Evolutionary conservation across 805 yeast genomes (phyloP).

Genomic region (Sungouiozyma ichnusensis): DNA sequence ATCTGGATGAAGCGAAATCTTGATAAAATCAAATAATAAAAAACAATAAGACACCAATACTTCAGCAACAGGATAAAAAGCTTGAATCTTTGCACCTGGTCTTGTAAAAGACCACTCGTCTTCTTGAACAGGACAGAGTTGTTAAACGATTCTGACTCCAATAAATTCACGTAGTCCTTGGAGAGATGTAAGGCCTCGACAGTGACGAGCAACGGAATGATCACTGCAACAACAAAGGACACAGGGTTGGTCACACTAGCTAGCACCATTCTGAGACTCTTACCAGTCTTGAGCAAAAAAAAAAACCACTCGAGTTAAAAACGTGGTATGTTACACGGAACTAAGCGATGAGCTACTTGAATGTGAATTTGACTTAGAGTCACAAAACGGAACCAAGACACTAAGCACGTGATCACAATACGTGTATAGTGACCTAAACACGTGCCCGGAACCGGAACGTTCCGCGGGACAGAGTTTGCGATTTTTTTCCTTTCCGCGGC

Average conservation of each 20-base stretch:
- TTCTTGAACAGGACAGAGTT: background rate
- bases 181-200: constrained; percentile 13
- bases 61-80: constrained; percentile 10
- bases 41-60: constrained; percentile 16
- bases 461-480: too few species aligned
- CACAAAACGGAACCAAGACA: too few species aligned
- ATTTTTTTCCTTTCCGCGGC: too few species aligned
- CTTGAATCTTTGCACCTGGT: constrained; percentile 3
- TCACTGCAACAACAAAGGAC: background rate
- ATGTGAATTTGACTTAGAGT: too few species aligned
- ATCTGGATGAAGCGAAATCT: constrained; percentile 3
- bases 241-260: background rate
- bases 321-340: too few species aligned
- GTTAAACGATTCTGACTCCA: background rate
- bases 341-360: too few species aligned
- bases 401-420: too few species aligned
- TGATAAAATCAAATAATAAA: constrained; percentile 9
- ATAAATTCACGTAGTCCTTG: constrained; percentile 1
- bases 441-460: too few species aligned
- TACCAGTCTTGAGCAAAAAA: too few species aligned
- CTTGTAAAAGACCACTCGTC: constrained; percentile 1
- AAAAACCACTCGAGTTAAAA: too few species aligned
- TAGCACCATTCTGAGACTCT: background rate
- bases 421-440: too few species aligned
- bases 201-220: constrained; percentile 17